These are phyloP conservation scores for Colletotrichum filicis DNA, from an alignment of 2,329 filamentous ascomycete genomes.

Conservation along the genomic window DNA sequence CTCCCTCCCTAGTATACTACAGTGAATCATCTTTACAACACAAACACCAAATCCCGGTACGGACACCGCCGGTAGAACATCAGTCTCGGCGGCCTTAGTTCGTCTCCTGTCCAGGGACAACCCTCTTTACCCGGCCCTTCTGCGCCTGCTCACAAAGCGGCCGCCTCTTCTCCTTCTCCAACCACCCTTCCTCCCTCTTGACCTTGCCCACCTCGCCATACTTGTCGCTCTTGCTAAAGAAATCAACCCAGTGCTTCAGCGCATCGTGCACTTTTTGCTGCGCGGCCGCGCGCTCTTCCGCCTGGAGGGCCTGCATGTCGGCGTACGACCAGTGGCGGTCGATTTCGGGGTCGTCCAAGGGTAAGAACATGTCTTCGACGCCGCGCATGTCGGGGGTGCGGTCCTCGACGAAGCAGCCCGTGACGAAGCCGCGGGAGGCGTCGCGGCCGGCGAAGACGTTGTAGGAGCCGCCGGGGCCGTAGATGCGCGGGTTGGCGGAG, in stretches of 20 bases:
- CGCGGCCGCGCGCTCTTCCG: slow-evolving; percentile 74
- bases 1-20: too few species aligned
- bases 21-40: too few species aligned
- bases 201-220: slow-evolving; percentile 86
- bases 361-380: slow-evolving; percentile 86
- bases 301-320: slow-evolving; percentile 64
- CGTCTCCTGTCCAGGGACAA: slow-evolving; percentile 62
- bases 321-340: slow-evolving; percentile 68
- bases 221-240: slow-evolving; percentile 83
- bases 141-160: slow-evolving; percentile 78
- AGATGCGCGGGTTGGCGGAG: slow-evolving; percentile 72
- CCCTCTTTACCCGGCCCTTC: slow-evolving; percentile 65
- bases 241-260: slow-evolving; percentile 83
- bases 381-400: slow-evolving; percentile 85
- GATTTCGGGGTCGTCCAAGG: slow-evolving; percentile 69
- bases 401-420: slow-evolving; percentile 91
- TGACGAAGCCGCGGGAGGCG: slow-evolving; percentile 89
- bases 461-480: slow-evolving; percentile 89
- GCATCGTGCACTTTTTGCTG: slow-evolving; percentile 72
- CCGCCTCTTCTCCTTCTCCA: slow-evolving; percentile 70
- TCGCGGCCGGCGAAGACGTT: slow-evolving; percentile 88
- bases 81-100: not conserved
- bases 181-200: slow-evolving; percentile 68
- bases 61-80: not conserved
- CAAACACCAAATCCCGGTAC: not conserved